Conservation (phyloP, 164 flowering plant genomes). For the Kingdonia uniflora region DNA sequence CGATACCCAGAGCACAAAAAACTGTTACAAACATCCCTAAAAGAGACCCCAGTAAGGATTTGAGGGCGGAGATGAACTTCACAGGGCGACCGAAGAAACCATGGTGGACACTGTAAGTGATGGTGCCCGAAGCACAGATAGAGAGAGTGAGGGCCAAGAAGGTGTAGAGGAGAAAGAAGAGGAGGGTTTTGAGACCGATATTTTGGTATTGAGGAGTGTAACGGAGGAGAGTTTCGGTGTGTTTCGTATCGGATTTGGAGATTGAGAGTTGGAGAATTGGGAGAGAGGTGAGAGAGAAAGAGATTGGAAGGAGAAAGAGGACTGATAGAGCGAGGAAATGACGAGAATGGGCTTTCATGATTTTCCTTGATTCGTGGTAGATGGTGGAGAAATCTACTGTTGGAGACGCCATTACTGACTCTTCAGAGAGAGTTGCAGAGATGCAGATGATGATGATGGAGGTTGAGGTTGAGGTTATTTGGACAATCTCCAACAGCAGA, state of each 20-base stretch:
- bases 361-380: slow-evolving; percentile 38
- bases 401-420: slow-evolving; percentile 5
- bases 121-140: slow-evolving; percentile 33
- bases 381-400: slow-evolving; percentile 19
- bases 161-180: slow-evolving; percentile 17
- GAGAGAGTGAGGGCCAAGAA: slow-evolving; percentile 20
- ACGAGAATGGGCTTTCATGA: slow-evolving; percentile 60
- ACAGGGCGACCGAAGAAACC: slow-evolving; percentile 78
- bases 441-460: too few species aligned
- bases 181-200: background rate
- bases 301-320: slow-evolving; percentile 57
- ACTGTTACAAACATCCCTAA: slow-evolving; percentile 28
- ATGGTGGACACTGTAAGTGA: slow-evolving; percentile 46
- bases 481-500: too few species aligned
- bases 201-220: slow-evolving; percentile 6
- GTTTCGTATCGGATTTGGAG: background rate
- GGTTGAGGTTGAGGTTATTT: too few species aligned
- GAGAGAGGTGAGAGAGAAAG: slow-evolving; percentile 32
- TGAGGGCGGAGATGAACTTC: slow-evolving; percentile 32
- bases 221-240: slow-evolving; percentile 16
- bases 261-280: slow-evolving; percentile 16
- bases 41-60: slow-evolving; percentile 28
- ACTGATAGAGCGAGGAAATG: slow-evolving; percentile 69
- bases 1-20: slow-evolving; percentile 7
- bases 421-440: too few species aligned